Base-by-base conservation (phyloP, 495 filamentous ascomycete species). In the Amniculicola lignicola region DNA sequence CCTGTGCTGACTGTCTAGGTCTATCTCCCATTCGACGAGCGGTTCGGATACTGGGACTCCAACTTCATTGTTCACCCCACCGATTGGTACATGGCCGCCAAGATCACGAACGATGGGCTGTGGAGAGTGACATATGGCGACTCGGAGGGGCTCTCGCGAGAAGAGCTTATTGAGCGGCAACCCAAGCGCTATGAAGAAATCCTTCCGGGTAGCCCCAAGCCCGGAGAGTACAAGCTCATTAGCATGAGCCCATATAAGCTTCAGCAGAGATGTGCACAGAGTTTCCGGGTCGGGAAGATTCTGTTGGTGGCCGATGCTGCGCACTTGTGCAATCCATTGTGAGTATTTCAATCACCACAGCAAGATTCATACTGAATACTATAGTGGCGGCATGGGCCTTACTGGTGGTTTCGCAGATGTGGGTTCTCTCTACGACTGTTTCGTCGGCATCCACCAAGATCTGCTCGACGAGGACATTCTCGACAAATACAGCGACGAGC, bases 61-160 rank as follows among this genome's bases (percentile, higher is more conserved):
- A 82, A 80, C 61, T 82, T 82, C 57, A 77, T 82, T 55, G 65
- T 84, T 10, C 74, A 84, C 44, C 82, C 80, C 1, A 73, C 77
- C 7, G 70, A 84, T 61, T 82, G 77, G 55, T 81, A 79, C 71
- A 82, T 85, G 78, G 80, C 76, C 6, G 80, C 80, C 6, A 75
- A 68, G 47, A 79, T 85, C 55, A 79, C 77, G 4, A 62, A 66
- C 10, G 81, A 85, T 55, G 78, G 77, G 14, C 68, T 85, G 16
- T 83, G 79, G 69, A 75, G 82, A 2, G 76, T 85, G 41, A 77
- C 82, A 5, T 85, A 83, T 64, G 79, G 78, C 38, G 80, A 83
- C 41, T 67, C 64, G 0, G 70, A 70, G 0, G 75, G 75, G 27
- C 73, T 83, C 19, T 75, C 72, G 1, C 69, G 59, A 41, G 78